Evolutionary conservation across 75 land plant species (phyloP).

Genomic region (Isoetes taiwanensis): DNA sequence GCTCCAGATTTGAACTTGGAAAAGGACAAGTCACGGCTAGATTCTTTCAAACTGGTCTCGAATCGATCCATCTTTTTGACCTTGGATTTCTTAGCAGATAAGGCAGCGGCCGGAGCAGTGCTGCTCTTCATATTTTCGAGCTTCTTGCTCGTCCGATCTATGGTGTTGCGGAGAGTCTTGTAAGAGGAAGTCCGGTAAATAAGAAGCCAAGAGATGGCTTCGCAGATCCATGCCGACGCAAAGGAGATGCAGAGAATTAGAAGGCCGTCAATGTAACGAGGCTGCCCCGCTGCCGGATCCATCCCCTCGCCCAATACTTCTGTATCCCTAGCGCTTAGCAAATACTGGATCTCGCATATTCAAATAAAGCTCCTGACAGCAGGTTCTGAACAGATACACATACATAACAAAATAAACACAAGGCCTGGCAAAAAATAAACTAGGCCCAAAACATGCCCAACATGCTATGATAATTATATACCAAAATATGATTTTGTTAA

Average conservation of each 20-base stretch:
- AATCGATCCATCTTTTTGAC: conserved; percentile 86
- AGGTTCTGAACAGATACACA: too few species aligned
- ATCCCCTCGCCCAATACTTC: too few species aligned
- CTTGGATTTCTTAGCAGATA: conserved; percentile 21
- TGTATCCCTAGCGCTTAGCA: too few species aligned
- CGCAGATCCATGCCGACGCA: conserved; percentile 61
- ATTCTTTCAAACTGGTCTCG: conserved; percentile 50
- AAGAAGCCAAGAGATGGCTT: conserved; percentile 76
- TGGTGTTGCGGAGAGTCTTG: conserved; percentile 70
- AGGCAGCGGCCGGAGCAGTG: conserved; percentile 7
- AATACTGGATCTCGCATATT: too few species aligned
- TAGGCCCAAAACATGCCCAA: too few species aligned
- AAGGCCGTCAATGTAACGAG: conserved; percentile 45
- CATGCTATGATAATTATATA: too few species aligned
- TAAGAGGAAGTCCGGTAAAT: conserved; percentile 83
- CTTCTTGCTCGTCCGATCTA: conserved; percentile 61
- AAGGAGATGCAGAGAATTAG: conserved; percentile 53
- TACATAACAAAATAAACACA: too few species aligned
- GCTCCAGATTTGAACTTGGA: conserved; percentile 87
- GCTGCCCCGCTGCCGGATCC: conserved; percentile 5
- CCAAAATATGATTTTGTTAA: too few species aligned
- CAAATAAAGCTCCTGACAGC: too few species aligned
- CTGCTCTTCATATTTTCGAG: conserved; percentile 64
- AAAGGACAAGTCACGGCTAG: conserved; percentile 56
- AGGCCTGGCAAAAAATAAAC: too few species aligned